Percentiles rank a stretch among this genome's conserved stretches.
Evolutionary conservation across 495 filamentous ascomycete species (phyloP).

Genomic region (Massariosphaeria phaeospora): DNA sequence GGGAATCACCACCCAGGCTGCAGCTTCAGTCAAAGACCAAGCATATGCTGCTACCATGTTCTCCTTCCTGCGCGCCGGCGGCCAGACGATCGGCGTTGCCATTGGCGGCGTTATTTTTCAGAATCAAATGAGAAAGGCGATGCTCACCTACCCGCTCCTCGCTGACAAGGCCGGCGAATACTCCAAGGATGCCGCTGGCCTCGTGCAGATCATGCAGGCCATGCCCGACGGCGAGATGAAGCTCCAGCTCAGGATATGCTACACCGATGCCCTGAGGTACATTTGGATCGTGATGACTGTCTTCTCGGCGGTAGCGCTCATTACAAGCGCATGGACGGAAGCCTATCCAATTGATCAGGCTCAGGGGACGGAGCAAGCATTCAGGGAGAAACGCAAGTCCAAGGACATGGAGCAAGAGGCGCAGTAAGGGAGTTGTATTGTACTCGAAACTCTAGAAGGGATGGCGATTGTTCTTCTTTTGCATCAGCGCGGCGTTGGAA

Average conservation of each 20-base stretch:
- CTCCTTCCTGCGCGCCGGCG: conserved; percentile 55
- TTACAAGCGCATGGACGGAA: conserved; percentile 49
- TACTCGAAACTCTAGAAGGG: no score
- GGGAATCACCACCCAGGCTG: conserved; percentile 50
- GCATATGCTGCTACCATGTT: conserved; percentile 54
- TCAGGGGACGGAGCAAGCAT: conserved; percentile 39
- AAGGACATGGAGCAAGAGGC: conserved; percentile 16
- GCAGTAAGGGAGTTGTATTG: background rate
- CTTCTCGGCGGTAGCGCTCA: conserved; percentile 47
- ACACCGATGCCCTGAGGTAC: conserved; percentile 38
- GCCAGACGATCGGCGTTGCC: conserved; percentile 60
- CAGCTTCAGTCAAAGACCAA: conserved; percentile 43
- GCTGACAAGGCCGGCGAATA: conserved; percentile 37
- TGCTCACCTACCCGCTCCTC: conserved; percentile 37
- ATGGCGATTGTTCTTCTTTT: background rate
- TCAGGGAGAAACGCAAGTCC: conserved; percentile 37
- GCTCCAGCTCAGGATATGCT: conserved; percentile 37
- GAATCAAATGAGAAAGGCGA: conserved; percentile 49
- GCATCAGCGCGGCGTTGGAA: conserved; percentile 16
- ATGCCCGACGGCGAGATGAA: conserved; percentile 36
- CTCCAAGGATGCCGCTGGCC: conserved; percentile 46
- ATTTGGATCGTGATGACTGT: conserved; percentile 47
- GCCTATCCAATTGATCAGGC: conserved; percentile 37
- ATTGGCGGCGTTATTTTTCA: conserved; percentile 57
- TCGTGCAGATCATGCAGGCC: conserved; percentile 44